These are phyloP conservation scores for Babesia sp. DNA, from an alignment of 169 alveolate genomes.

Conservation along the genomic window DNA sequence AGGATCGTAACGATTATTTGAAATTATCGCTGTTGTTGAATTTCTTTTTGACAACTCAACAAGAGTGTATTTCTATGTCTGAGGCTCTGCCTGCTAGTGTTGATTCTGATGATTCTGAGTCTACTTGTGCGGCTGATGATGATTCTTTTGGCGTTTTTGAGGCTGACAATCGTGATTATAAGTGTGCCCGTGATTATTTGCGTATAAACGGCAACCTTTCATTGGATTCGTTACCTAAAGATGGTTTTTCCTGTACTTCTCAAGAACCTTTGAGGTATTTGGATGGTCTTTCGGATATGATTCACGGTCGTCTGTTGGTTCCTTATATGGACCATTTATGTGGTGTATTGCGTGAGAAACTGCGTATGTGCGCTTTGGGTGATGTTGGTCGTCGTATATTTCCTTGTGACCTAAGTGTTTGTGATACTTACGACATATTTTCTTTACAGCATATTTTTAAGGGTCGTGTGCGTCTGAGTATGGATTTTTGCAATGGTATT, in stretches of 20 bases:
- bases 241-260: background rate
- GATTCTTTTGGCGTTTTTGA: background rate
- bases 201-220: background rate
- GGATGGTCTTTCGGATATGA: constrained; percentile 4
- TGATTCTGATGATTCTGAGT: constrained; percentile 8
- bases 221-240: background rate
- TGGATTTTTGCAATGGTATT: background rate
- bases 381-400: background rate
- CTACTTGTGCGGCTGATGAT: background rate
- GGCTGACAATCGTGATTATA: background rate
- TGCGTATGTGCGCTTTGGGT: background rate
- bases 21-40: constrained; percentile 33
- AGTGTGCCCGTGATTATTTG: background rate
- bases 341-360: constrained; percentile 2
- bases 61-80: background rate
- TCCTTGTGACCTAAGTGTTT: background rate
- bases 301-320: background rate
- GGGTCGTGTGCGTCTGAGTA: constrained; percentile 2
- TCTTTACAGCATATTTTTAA: background rate
- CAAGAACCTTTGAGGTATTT: background rate
- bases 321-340: constrained; percentile 27
- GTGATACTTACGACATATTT: background rate
- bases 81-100: background rate
- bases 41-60: constrained; percentile 22
- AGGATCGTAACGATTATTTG: constrained; percentile 43